Evolutionary conservation across 768 basidiomycete species (phyloP), one percentile per base, ranked within the genome.

Genomic region (Chiua virens): DNA sequence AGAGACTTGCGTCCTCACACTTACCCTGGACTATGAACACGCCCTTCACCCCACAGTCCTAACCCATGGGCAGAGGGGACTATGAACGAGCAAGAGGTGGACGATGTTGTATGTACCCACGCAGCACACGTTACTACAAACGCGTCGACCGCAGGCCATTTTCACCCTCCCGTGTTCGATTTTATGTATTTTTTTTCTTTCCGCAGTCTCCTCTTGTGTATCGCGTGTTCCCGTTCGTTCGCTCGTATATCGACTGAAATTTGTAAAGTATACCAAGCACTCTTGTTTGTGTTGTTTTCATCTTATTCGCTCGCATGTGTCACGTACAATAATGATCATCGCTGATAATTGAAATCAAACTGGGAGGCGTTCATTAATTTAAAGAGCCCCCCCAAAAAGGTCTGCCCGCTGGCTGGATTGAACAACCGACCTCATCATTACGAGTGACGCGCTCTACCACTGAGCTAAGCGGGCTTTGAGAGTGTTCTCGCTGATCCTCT

Each of bases 381-480:
- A 28, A 38, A 10, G 22, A 20, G 18, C n/a, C 8, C 15, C 7
- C 23, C 15, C 28, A n/a, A 34, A 28, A 36, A 53, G 36, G 47
- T 21, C 14, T 47, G 69, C 69, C 69, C 69, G 56, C 64, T 68
- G 67, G 69, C 69, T 68, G 69, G 66, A 65, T 71, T 67, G 69
- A 71, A 71, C 69, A 68, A 70, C 69, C 50, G 65, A 68, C 66
- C 66, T 68, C 66, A 68, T 55, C 66, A 68, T 68, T 63, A 65
- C 59, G 56, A 69, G 68, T 69, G 68, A 61, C 60, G 66, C 68
- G 68, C 68, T 69, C 68, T 69, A 69, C 68, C 68, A 69, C 68
- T 70, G 68, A 70, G 68, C 68, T 69, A 69, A 66, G 55, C 61
- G 61, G 61, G 61, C 61, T 40, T 30, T 14, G 13, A 11, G 1